These are phyloP conservation scores for Tetrapisispora nanseiensis DNA, from an alignment of 805 yeast species.

Conservation along the genomic window DNA sequence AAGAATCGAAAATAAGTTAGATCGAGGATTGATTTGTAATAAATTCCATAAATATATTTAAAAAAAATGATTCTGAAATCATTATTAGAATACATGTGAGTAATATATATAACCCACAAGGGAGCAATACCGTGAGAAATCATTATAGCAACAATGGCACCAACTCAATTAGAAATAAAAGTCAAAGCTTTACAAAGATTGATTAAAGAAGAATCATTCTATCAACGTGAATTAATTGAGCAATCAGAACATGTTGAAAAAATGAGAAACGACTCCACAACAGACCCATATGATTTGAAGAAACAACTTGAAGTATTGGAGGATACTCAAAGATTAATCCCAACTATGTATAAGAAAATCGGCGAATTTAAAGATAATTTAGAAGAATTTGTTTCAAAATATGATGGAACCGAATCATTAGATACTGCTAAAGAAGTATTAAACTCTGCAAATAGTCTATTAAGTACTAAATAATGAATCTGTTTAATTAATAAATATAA, in stretches of 20 bases:
- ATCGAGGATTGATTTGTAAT: no score
- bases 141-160: constrained; percentile 41
- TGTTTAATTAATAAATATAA: no score
- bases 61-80: no score
- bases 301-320: constrained; percentile 40
- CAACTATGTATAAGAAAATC: constrained; percentile 38
- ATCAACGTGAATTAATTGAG: constrained; percentile 48
- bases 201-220: constrained; percentile 54
- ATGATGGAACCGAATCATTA: constrained; percentile 29
- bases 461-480: constrained; percentile 8
- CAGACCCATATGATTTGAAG: constrained; percentile 60
- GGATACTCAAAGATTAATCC: constrained; percentile 46
- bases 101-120: no score
- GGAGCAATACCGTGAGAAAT: background rate
- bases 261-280: constrained; percentile 34
- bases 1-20: no score
- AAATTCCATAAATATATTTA: no score
- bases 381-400: constrained; percentile 31
- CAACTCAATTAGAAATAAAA: constrained; percentile 62
- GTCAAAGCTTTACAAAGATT: constrained; percentile 59
- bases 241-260: constrained; percentile 41
- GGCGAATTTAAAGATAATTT: constrained; percentile 32
- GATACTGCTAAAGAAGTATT: constrained; percentile 22
- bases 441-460: constrained; percentile 19
- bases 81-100: no score